Evolutionary conservation across 345 rosid species (phyloP).

Genomic region (Linum tenue): DNA sequence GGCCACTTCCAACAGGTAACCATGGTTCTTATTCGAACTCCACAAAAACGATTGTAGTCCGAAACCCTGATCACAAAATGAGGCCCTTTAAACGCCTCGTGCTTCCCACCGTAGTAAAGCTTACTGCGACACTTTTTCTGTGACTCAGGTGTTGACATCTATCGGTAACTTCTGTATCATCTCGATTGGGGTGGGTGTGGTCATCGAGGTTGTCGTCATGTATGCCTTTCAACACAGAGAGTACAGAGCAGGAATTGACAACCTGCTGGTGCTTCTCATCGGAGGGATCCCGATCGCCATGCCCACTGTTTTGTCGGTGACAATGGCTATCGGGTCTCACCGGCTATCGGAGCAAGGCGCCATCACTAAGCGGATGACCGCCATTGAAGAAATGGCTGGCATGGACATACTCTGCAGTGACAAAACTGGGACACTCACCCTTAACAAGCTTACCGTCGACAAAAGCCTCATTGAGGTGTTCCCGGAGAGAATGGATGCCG

Average conservation of each 20-base stretch:
- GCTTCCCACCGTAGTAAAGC: not conserved
- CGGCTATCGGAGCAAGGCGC: slow-evolving; percentile 2
- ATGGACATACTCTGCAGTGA: slow-evolving; percentile 3
- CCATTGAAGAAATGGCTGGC: slow-evolving; percentile 7
- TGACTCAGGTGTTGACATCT: slow-evolving; percentile 1
- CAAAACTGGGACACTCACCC: slow-evolving; percentile 5
- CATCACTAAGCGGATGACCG: slow-evolving; percentile 4
- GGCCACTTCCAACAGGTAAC: not conserved
- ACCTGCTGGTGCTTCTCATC: slow-evolving; percentile 1
- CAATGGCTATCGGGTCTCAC: slow-evolving; percentile 3
- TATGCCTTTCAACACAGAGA: not conserved
- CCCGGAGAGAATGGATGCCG: not conserved
- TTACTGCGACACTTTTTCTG: not conserved
- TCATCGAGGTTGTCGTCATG: slow-evolving; percentile 1
- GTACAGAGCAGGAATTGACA: slow-evolving; percentile 2
- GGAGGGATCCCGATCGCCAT: slow-evolving; percentile 3
- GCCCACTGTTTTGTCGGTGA: slow-evolving; percentile 2
- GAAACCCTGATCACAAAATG: not conserved
- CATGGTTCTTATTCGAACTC: not conserved
- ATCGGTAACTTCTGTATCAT: slow-evolving; percentile 2
- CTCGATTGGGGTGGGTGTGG: slow-evolving; percentile 3
- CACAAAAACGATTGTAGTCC: no score
- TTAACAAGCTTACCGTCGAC: slow-evolving; percentile 4
- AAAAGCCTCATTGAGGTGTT: slow-evolving; percentile 1
- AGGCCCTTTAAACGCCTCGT: not conserved